Percentiles rank a stretch among this genome's conserved stretches.
phyloP scores from a whole-genome alignment of 2,329 filamentous ascomycete species.

The Aureobasidium namibiae region DNA sequence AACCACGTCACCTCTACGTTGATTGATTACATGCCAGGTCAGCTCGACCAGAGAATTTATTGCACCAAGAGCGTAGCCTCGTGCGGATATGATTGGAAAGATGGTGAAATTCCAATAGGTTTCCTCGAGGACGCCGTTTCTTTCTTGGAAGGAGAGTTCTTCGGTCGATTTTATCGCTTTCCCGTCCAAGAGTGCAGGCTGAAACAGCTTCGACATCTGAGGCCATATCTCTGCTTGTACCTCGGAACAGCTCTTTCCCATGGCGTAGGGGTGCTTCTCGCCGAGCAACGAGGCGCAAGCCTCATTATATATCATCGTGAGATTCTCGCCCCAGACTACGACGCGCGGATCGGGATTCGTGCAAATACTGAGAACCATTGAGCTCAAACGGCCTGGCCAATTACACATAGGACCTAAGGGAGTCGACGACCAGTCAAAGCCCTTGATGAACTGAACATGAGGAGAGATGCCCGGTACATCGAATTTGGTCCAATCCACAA shows the following conservation, averaged over 20 bases:
- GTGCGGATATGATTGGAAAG: constrained; percentile 20
- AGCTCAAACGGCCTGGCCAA: constrained; percentile 21
- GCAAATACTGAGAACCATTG: constrained; percentile 21
- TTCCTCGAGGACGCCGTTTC: constrained; percentile 24
- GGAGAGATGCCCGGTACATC: constrained; percentile 18
- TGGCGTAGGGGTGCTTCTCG: constrained; percentile 19
- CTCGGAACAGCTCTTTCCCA: constrained; percentile 16
- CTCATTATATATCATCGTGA: constrained; percentile 28
- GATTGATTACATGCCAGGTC: constrained; percentile 9
- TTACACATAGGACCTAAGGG: constrained; percentile 21
- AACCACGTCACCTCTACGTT: constrained; percentile 12
- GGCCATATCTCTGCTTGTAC: constrained; percentile 15
- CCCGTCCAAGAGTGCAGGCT: constrained; percentile 19
- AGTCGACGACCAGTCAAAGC: constrained; percentile 23
- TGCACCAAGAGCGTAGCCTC: constrained; percentile 13
- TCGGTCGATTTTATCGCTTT: constrained; percentile 16
- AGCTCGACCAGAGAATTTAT: constrained; percentile 15
- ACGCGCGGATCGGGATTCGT: constrained; percentile 24
- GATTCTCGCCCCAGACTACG: constrained; percentile 24
- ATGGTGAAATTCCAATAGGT: constrained; percentile 22
- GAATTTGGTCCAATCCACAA: constrained; percentile 23
- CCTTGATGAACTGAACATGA: constrained; percentile 21
- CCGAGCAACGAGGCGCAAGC: constrained; percentile 25
- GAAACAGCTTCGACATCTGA: constrained; percentile 3
- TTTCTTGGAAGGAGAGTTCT: constrained; percentile 19